Base-by-base conservation (phyloP, 2,329 filamentous ascomycete species). In the Metarhizium brunneum region DNA sequence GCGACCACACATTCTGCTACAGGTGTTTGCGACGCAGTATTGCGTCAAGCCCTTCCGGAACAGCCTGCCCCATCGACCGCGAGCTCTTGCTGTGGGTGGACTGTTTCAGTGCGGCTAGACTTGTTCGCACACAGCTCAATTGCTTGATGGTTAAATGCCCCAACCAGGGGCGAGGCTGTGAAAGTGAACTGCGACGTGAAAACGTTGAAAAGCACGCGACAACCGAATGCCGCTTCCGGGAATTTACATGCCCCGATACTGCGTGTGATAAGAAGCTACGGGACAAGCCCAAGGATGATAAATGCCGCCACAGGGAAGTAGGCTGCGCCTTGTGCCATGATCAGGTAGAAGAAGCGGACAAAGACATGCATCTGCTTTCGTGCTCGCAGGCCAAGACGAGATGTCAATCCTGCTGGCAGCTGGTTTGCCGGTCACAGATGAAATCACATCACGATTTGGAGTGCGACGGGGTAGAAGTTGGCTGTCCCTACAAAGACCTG, bases 1-100 rank as follows among this genome's bases (percentile, higher is more conserved):
- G 84, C 68, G 80, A 84, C 56, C 84, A 87, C 65, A 83, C 82
- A 13, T 87, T 87, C 64, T 87, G 84, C 63, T 76, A 77, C 53
- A 72, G 73, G 4, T 87, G 84, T 63, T 71, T 86, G 52, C 70
- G 71, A 32, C 65, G 71, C 36, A 71, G 71, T 61, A 71, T 73
- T 50, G 64, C 69, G 11, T 71, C 69, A 2, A 73, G 71, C 47
- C 71, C 71, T 6, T 69, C 71, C 1, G 70, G 71, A 5, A 68
- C 68, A 2, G 68, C 73, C 38, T 86, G 83, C 57, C 83, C 83
- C 2, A 77, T 85, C 55, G 83, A 85, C 65, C 75, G 83, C n/a
- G 73, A 73, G 14, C 69, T 71, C 11, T 52, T 73, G 7, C 58
- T 63, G 13, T 73, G 71, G 71, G 61, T 65, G 6, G 70, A 73